Evolutionary conservation across 345 rosid genomes (phyloP).

Genomic region (Psidium guajava): DNA sequence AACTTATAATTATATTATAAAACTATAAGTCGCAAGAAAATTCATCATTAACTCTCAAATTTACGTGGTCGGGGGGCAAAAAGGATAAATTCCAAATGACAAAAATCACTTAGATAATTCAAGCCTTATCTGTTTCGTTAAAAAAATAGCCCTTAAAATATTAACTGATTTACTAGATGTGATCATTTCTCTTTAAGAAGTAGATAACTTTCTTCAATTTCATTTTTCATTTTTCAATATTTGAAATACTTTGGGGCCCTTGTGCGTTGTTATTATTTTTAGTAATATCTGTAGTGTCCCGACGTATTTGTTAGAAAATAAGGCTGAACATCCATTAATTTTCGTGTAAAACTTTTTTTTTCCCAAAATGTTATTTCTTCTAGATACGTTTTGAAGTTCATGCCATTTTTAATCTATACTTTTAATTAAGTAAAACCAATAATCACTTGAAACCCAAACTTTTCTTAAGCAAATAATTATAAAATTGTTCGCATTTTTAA

Average conservation of each 20-base stretch:
- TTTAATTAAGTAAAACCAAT: background rate
- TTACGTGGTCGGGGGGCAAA: no score
- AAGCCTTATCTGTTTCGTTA: no score
- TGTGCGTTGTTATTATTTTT: no score
- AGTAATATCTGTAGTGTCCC: no score
- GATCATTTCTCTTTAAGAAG: no score
- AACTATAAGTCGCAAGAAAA: background rate
- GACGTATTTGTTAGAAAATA: background rate
- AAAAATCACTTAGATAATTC: no score
- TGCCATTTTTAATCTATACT: background rate
- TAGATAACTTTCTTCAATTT: no score
- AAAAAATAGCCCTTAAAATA: no score
- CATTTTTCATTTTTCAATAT: no score
- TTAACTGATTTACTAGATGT: no score
- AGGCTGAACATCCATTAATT: background rate
- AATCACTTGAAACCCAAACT: background rate
- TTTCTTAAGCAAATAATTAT: background rate
- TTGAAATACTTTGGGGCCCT: no score
- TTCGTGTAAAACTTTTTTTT: background rate
- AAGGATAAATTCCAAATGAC: no score
- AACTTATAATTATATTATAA: background rate
- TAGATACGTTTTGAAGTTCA: background rate
- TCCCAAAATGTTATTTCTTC: background rate
- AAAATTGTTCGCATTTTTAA: background rate
- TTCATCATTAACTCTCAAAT: background rate